Base-by-base conservation (phyloP, 306 rosid genomes). In the Begonia peltatifolia region DNA sequence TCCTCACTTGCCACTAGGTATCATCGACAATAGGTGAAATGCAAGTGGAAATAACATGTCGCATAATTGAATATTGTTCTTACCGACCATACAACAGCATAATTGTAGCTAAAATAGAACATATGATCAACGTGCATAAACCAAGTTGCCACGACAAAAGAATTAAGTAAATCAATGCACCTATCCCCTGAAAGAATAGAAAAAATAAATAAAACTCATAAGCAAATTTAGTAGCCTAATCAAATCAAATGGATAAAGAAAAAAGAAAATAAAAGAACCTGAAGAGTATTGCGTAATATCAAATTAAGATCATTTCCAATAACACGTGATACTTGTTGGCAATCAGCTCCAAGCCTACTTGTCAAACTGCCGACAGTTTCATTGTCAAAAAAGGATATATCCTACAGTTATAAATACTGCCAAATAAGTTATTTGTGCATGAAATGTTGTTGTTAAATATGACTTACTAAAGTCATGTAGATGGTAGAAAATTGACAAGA, bases 281-380 rank as follows among this genome's bases (percentile, higher is more conserved):
- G 94, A 71, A 90, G 82, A 61, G 63, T 49, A 53, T 90, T 85
- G 71, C 95, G 95, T 58, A 90, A 30, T 74, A 90, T 90, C 75
- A 90, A 14, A 72, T 90, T 85, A 68, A 90, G 95, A 80, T 90
- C 97, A 71, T 80, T 83, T 62, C 97, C 97, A 54, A 85, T 90
- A 64, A 90, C 97, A 46, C 92, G 76, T 54, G 97, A 90, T 49
- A 85, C 95, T 85, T 90, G 95, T 72, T 85, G 97, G 57, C 97
- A 90, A 75, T 90, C 97, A 23, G 95, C 95, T 56, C 97, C 97
- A 68, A 90, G 97, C 79, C 97, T 78, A 84, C 97, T 90, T 57
- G 95, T 90, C 80, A 90, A 76, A 75, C 80, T 87, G 65, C 97
- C 97, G 57, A 90, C 95, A 47, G 97, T 90, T 75, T 83, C 95